Evolutionary conservation across 78 protist genomes (phyloP).

Genomic region (Dictyostelium firmibasis): DNA sequence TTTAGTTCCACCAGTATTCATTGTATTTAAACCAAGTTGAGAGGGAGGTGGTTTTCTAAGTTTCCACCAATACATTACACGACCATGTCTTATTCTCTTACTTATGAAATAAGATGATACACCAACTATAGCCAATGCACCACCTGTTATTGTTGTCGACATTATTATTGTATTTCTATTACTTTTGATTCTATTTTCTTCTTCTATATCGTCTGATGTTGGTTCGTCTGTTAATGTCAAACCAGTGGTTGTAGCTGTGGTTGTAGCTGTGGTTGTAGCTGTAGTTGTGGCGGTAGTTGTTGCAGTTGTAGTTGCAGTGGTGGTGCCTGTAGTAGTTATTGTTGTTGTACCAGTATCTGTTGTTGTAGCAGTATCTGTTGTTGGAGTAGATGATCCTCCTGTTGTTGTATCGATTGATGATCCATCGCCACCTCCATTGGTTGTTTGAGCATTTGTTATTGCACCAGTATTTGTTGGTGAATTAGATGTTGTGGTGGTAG

Average conservation of each 20-base stretch:
- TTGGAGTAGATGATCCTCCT: neutral
- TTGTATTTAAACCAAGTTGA: neutral
- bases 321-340: neutral
- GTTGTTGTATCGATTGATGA: neutral
- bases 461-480: neutral
- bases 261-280: neutral
- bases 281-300: neutral
- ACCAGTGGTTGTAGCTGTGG: neutral
- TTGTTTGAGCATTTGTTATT: neutral
- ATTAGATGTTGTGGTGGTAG: neutral
- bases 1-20: neutral
- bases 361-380: neutral
- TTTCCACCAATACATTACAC: neutral
- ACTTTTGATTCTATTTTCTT: neutral
- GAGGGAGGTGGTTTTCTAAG: constrained; percentile 13
- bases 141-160: constrained; percentile 18
- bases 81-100: neutral
- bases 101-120: neutral
- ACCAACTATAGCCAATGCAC: neutral
- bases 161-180: constrained; percentile 17
- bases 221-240: neutral
- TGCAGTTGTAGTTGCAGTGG: neutral
- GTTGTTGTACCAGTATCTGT: neutral
- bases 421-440: neutral
- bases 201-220: neutral